Base-by-base conservation (phyloP, 2,329 filamentous ascomycete genomes). In the Colletotrichum orbiculare region DNA sequence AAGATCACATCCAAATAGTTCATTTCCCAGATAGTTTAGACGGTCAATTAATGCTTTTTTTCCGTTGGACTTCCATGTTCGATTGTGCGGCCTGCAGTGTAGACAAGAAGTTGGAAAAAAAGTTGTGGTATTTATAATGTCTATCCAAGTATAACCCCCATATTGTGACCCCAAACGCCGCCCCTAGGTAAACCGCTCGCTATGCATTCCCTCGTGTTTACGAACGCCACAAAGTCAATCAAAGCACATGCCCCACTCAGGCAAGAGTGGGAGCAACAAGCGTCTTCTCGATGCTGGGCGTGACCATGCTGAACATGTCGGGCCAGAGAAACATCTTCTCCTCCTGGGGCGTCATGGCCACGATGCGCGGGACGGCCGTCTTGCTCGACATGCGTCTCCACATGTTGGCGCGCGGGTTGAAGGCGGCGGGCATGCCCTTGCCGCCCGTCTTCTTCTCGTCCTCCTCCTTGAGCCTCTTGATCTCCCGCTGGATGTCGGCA, bases 361-460 rank as follows among this genome's bases (percentile, higher is more conserved):
- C 69, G 54, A 71, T 72, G 33, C 68, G 67, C 54, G 80, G 73
- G 68, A 85, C 84, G 42, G 84, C 82, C 47, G 79, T 81, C 77
- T 83, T 85, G 77, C 85, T 89, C 39, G 83, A 87, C 47, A 87
- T 83, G 35, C 87, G 81, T 57, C 89, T 79, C 89, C 89, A 91
- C 78, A 91, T 81, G 74, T 91, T 90, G 35, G 88, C 89, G 47
- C 88, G 81, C 8, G 89, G 89, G 76, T 91, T 91, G 79, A 89
- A 91, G 69, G 83, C 80, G 8, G 78, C 82, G 0, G 88, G 88
- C 66, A 85, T 77, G 43, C 89, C 89, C 62, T 79, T 75, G 54
- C 88, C 88, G 53, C 83, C 80, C 0, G 88, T 91, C 79, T 85
- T 84, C 72, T 82, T 76, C 68, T 87, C 82, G 71, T 91, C 88